Evolutionary conservation across 768 basidiomycete genomes (phyloP), one percentile per base, ranked within the genome.

Genomic region (Tephrocybe sp.): DNA sequence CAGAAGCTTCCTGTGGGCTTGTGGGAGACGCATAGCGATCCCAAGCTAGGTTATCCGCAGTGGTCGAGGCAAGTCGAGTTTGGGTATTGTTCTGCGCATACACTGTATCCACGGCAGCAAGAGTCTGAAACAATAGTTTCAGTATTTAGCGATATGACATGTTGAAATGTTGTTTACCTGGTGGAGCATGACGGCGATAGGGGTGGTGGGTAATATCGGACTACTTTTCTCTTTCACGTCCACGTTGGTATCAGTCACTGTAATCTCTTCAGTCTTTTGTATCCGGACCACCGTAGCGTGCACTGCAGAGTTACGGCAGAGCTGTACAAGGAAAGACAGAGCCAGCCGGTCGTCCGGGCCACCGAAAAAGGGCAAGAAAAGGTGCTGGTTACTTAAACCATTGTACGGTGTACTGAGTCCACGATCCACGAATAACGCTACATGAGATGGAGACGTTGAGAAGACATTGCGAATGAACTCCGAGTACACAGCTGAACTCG

Each of bases 321-420:
- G 89, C 64, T 98, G 95, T 27, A 90, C 81, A 4, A 92, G 80
- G 59, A 98, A 83, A 25, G 78, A 70, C 22, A 98, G 70, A 0
- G 92, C 91, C 18, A 92, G 74, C 1, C 97, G 83, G 64, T 98
- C 96, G 63, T 99, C 96, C 0, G 92, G 85, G 0, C 96, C 96
- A 30, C 96, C 96, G 63, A 92, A 89, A 81, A 96, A 98, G 0
- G 95, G 90, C 34, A 94, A 62, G 64, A 95, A 83, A 24, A 98
- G 61, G 55, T 90, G 89, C 52, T 86, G 74, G 19, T 58, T 64
- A 35, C 40, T 62, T 25, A 38, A 39, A 4, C 63, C 57, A 1
- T 64, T 55, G 37, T 64, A 58, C 13, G 65, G 59, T 6, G 58
- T 48, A 22, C 59, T 61, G 18, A 77, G 66, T 1, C 86, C 86